A percentile compares a stretch with the other conserved stretches of the same genome.
Evolutionary conservation across 495 filamentous ascomycete species (phyloP).

Genomic region (Penicillium pancosmium): DNA sequence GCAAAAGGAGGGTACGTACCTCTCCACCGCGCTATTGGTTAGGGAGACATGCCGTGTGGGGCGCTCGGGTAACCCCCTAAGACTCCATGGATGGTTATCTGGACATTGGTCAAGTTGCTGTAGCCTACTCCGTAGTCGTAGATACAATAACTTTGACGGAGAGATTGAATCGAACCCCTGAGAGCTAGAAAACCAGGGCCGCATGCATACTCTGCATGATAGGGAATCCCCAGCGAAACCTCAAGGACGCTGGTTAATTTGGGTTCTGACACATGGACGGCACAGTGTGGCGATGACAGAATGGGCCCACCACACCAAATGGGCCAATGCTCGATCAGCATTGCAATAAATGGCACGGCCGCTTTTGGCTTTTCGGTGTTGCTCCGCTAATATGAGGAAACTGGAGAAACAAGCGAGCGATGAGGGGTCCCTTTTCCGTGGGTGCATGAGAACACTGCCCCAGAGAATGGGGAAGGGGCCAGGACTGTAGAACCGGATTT

Average conservation of each 20-base stretch:
- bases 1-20: neutral
- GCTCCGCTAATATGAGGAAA: neutral
- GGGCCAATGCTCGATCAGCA: conserved; percentile 5
- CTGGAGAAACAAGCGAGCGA: neutral
- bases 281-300: conserved; percentile 15
- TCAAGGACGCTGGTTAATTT: neutral
- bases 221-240: too few species aligned
- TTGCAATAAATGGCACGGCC: conserved; percentile 1
- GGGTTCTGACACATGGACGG: neutral
- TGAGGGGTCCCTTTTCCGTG: neutral
- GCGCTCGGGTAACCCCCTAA: neutral
- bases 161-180: too few species aligned
- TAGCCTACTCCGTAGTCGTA: neutral
- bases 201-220: too few species aligned
- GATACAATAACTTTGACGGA: too few species aligned
- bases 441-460: neutral
- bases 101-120: neutral
- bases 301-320: conserved; percentile 13
- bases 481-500: neutral
- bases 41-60: conserved; percentile 14
- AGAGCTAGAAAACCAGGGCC: too few species aligned
- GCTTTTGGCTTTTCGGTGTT: conserved; percentile 1
- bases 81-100: neutral
- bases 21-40: conserved; percentile 12
- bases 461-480: neutral